Evolutionary conservation across 2,329 filamentous ascomycete species (phyloP).

Genomic region (Diaporthe citri): DNA sequence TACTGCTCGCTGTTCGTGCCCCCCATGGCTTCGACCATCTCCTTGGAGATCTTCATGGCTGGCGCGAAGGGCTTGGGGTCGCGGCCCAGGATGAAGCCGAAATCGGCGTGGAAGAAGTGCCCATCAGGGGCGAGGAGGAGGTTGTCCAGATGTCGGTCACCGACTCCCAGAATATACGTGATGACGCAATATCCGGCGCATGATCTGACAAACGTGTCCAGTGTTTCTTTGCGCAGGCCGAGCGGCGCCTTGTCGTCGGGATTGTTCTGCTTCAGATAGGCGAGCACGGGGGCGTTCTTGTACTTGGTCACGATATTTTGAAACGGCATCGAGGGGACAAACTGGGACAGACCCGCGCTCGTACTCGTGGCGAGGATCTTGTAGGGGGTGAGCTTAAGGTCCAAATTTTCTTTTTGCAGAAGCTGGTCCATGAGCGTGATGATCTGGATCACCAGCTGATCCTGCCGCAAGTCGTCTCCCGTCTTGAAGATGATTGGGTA

Average conservation of each 20-base stretch:
- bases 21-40: slow-evolving; percentile 99
- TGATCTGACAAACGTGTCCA: slow-evolving; percentile 95
- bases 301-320: slow-evolving; percentile 88
- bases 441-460: slow-evolving; percentile 96
- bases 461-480: slow-evolving; percentile 94
- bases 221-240: slow-evolving; percentile 89
- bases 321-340: slow-evolving; percentile 87
- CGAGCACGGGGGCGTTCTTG: slow-evolving; percentile 74
- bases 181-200: slow-evolving; percentile 99
- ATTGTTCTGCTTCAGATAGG: slow-evolving; percentile 90
- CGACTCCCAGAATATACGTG: slow-evolving; percentile 96
- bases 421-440: slow-evolving; percentile 98
- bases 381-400: slow-evolving; percentile 95
- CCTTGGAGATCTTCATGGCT: slow-evolving; percentile 95
- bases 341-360: slow-evolving; percentile 91
- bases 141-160: slow-evolving; percentile 96
- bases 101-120: slow-evolving; percentile 98
- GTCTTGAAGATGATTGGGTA: slow-evolving; percentile 98
- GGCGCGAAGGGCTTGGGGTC: slow-evolving; percentile 98
- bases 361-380: slow-evolving; percentile 95
- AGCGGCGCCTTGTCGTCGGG: slow-evolving; percentile 85
- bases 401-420: slow-evolving; percentile 94
- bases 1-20: slow-evolving; percentile 86
- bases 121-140: slow-evolving; percentile 89
- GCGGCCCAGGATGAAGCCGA: slow-evolving; percentile 96